These are phyloP conservation scores for Glycine latifolia DNA, from an alignment of 306 rosid species.

Conservation along the genomic window DNA sequence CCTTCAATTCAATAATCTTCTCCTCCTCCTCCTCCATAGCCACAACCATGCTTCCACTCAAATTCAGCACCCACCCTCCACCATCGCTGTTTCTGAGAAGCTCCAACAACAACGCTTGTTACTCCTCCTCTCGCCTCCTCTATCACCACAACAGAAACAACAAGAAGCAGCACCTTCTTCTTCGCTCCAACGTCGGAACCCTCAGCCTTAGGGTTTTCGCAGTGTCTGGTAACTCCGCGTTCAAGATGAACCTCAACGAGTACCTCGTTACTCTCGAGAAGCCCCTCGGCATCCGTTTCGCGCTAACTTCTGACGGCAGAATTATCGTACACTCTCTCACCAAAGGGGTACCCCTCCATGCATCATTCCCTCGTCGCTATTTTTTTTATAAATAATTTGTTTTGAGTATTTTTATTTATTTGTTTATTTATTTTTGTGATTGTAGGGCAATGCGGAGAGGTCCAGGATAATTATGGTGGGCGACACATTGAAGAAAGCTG, in stretches of 20 bases:
- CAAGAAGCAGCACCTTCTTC: background rate
- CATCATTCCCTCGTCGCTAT: background rate
- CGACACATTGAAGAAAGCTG: constrained; percentile 85
- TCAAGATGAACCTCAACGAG: constrained; percentile 86
- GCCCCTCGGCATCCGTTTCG: constrained; percentile 91
- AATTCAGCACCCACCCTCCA: constrained; percentile 48
- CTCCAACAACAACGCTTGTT: constrained; percentile 26
- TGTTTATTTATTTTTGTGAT: background rate
- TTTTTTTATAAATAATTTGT: too few species aligned
- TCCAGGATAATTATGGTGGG: constrained; percentile 95
- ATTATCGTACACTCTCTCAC: constrained; percentile 83
- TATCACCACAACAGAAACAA: background rate
- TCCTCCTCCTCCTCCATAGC: background rate
- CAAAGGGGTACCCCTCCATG: constrained; percentile 69
- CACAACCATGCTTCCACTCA: constrained; percentile 63
- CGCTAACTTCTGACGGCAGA: constrained; percentile 78
- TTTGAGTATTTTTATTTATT: too few species aligned
- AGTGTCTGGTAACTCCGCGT: constrained; percentile 51
- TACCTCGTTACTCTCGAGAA: constrained; percentile 87
- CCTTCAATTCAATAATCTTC: constrained; percentile 2
- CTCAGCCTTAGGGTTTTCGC: constrained; percentile 57
- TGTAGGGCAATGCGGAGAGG: constrained; percentile 90
- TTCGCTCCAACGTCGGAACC: constrained; percentile 48
- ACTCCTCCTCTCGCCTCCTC: constrained; percentile 51
- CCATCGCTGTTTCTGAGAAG: constrained; percentile 24